phyloP scores from a whole-genome alignment of 495 filamentous ascomycete genomes.

The Podospora appendiculata region DNA sequence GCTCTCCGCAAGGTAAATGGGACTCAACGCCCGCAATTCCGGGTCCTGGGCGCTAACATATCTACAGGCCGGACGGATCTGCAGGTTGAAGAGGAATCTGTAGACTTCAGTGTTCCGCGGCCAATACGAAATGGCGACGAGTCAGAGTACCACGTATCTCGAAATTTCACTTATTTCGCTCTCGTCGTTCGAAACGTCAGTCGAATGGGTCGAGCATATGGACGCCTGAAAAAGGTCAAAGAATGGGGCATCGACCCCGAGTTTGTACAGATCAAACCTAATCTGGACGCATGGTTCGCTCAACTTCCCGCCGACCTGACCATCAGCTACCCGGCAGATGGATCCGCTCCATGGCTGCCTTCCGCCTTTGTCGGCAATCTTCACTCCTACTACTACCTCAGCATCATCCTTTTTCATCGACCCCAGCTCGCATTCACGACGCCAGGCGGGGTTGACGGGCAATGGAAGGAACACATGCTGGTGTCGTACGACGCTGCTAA shows the following conservation, averaged over 20 bases:
- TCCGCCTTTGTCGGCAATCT: conserved; percentile 89
- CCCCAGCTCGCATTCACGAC: conserved; percentile 77
- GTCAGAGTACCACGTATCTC: conserved; percentile 66
- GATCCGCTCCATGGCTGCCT: conserved; percentile 75
- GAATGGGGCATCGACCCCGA: conserved; percentile 87
- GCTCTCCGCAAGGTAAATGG: conserved; percentile 78
- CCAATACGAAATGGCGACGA: conserved; percentile 62
- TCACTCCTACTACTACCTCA: conserved; percentile 87
- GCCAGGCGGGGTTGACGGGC: conserved; percentile 60
- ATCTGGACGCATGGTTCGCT: conserved; percentile 65
- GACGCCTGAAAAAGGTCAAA: conserved; percentile 71
- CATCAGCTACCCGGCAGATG: conserved; percentile 69
- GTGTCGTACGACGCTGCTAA: conserved; percentile 84
- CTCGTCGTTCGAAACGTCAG: conserved; percentile 71
- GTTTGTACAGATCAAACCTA: conserved; percentile 69
- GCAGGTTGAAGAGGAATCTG: conserved; percentile 62
- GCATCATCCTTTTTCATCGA: conserved; percentile 79
- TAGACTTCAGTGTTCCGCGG: conserved; percentile 65
- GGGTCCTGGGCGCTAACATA: background rate
- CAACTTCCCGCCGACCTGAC: conserved; percentile 74
- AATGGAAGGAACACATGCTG: conserved; percentile 83
- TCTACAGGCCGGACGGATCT: conserved; percentile 71
- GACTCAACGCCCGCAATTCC: background rate
- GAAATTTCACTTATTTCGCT: conserved; percentile 77
- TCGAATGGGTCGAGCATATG: conserved; percentile 65